phyloP scores from a whole-genome alignment of 2,329 filamentous ascomycete genomes.

The Arthrobotrys musiformis region DNA sequence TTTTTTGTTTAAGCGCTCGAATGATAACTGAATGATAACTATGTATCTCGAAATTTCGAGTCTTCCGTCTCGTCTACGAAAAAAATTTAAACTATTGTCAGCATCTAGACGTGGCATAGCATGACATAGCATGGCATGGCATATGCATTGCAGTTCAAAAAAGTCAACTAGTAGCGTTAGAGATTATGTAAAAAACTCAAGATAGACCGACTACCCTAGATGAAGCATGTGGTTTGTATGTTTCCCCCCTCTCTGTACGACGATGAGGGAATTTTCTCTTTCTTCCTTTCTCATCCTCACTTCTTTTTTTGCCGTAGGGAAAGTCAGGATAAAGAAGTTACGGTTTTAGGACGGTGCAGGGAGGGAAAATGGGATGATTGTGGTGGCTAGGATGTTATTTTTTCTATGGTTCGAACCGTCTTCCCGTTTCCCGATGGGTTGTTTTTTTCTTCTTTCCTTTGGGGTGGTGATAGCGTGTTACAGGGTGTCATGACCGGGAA shows the following conservation, averaged over 20 bases:
- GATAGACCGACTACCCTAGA: background rate
- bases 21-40: no score
- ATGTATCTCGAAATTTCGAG: no score
- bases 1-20: no score
- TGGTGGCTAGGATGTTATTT: background rate
- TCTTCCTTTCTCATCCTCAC: background rate
- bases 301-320: background rate
- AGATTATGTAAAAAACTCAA: no score
- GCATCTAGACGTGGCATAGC: slow-evolving; percentile 12
- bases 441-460: background rate
- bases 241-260: background rate
- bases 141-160: background rate
- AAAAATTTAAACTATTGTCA: background rate
- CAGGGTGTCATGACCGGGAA: no score
- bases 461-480: no score
- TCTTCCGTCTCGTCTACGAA: no score
- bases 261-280: slow-evolving; percentile 14
- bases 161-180: background rate
- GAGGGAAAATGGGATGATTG: background rate
- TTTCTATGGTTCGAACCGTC: slow-evolving; percentile 12
- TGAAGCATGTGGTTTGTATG: background rate
- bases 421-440: background rate
- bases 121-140: slow-evolving; percentile 13
- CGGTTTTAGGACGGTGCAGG: slow-evolving; percentile 9
- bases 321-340: no score